Evolutionary conservation across 2,329 filamentous ascomycete genomes (phyloP), one percentile per base, ranked within the genome.

Genomic region (Aspergillus nomiae): DNA sequence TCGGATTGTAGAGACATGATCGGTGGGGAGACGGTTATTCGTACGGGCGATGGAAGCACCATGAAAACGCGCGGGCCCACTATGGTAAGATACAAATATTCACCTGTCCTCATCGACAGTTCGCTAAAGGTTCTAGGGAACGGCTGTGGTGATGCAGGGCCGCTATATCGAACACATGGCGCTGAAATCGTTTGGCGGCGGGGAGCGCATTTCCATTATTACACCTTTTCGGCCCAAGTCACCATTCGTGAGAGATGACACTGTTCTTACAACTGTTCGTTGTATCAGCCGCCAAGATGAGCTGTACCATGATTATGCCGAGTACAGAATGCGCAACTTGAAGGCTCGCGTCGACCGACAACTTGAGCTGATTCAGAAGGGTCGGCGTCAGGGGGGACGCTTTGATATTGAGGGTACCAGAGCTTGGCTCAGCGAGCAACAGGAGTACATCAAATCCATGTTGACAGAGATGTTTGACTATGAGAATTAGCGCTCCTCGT

Each of bases 1-100:
- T 86, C 84, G 48, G 86, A 89, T 69, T 87, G 85, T 66, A 81
- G 80, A 0, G 76, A 80, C 51, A 89, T 89, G 87, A 76, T 86
- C 19, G 87, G 87, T 14, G 87, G 87, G 5, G 87, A 89, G 75
- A 89, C 38, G 7, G 38, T 41, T 19, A 41, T 41, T 3, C 38
- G 38, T n/a, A 41, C 38, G 6, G 38, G 38, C n/a, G 38, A 41
- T 41, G 38, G 38, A n/a, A 8, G 38, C 19, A 41, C 81, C 11
- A 51, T 51, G n/a, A 50, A 58, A 28, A 30, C 36, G 10, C 56
- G 56, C 7, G 56, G 45, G 12, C 56, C 56, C 3, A 19, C 30
- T 1, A 32, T 58, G 45, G 30, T 61, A 46, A 24, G 43, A 10
- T 56, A 70, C 67, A 12, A 66, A 59, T 24, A 24, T 21, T 11